Conservation (phyloP, 305 asterid species). For the Fraxinus albicans region DNA sequence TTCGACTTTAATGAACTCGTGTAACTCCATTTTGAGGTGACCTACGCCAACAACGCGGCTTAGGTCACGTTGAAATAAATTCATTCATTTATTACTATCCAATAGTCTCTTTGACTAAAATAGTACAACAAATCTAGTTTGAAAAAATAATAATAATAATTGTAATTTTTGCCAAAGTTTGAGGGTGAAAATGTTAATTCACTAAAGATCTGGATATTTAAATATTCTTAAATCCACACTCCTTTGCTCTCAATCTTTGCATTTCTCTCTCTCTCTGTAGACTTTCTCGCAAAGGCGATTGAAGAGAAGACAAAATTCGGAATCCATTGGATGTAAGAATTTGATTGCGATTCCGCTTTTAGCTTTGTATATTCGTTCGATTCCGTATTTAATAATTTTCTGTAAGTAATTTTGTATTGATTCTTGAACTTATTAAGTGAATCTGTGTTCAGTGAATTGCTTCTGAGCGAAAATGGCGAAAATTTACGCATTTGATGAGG, state of each 20-base stretch:
- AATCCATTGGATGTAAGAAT: background rate
- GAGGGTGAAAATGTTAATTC: background rate
- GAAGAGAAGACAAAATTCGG: background rate
- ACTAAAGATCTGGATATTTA: background rate
- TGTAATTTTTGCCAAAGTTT: background rate
- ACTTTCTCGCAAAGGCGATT: background rate
- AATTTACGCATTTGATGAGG: constrained; percentile 23
- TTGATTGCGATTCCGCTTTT: background rate
- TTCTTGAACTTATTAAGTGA: background rate
- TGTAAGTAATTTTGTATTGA: background rate
- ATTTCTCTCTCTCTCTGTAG: background rate
- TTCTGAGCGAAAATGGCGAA: constrained; percentile 5
- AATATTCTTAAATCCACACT: background rate
- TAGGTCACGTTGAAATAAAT: background rate
- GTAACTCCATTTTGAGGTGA: background rate
- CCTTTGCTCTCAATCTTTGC: background rate
- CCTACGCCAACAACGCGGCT: background rate
- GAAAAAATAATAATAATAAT: background rate
- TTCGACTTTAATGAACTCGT: background rate
- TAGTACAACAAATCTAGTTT: background rate
- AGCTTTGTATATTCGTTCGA: background rate
- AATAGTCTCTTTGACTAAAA: background rate
- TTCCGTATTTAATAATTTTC: background rate
- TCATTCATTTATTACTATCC: no score
- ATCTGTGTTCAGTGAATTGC: background rate